Conservation (phyloP, 2,329 filamentous ascomycete species). For the Eutypella sp. region DNA sequence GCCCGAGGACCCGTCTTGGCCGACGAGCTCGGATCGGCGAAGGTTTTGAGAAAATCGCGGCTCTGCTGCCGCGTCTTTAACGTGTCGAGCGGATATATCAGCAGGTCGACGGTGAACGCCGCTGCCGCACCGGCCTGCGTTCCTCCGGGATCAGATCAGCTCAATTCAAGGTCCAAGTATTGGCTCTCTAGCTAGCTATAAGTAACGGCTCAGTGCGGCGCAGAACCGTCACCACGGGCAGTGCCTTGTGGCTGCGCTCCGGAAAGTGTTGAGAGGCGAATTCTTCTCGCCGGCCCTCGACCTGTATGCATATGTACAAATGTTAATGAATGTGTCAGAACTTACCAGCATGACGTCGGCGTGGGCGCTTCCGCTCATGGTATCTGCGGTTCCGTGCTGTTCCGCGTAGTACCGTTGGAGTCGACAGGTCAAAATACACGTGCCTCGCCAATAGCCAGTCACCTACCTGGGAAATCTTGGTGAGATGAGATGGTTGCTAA, state of each 20-base stretch:
- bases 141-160: no score
- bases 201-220: no score
- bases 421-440: no score
- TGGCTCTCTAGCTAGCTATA: background rate
- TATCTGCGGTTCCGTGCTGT: no score
- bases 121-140: conserved; percentile 74
- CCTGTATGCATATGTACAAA: background rate
- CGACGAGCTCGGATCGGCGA: conserved; percentile 51
- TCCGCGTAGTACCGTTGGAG: no score
- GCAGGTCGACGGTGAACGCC: conserved; percentile 78
- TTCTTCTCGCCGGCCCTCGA: background rate
- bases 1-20: no score
- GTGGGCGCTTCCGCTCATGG: conserved; percentile 24
- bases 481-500: no score
- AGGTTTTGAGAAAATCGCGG: conserved; percentile 65
- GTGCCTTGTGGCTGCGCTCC: no score
- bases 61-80: conserved; percentile 84
- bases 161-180: no score
- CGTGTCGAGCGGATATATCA: conserved; percentile 85
- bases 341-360: conserved; percentile 25
- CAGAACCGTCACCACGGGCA: no score
- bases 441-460: no score
- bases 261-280: background rate
- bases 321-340: background rate
- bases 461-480: no score